Percentiles rank a stretch among this genome's conserved stretches.
These are phyloP conservation scores for Coemansia sp. DNA, from an alignment of 192 early-diverging fungal genomes.

Conservation along the genomic window DNA sequence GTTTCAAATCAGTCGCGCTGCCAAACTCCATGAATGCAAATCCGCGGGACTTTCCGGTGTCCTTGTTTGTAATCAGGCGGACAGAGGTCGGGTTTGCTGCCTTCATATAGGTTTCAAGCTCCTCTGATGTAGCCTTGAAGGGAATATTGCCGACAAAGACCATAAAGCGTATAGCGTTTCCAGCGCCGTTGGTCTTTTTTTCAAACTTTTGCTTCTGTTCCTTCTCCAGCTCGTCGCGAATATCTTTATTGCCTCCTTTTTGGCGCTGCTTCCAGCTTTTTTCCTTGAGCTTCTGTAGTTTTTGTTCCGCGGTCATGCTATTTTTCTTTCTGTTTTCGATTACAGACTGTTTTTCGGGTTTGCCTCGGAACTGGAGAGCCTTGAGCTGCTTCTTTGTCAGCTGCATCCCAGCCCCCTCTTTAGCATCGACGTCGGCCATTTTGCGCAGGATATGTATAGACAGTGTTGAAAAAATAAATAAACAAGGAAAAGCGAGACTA, in stretches of 20 bases:
- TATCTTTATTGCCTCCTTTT: neutral
- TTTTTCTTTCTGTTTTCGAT: constrained; percentile 1
- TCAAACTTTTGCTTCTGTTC: constrained; percentile 33
- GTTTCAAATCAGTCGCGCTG: constrained; percentile 56
- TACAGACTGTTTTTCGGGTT: constrained; percentile 31
- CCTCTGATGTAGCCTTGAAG: constrained; percentile 63
- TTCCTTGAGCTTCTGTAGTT: constrained; percentile 9
- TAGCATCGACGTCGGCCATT: constrained; percentile 2
- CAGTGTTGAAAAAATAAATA: neutral
- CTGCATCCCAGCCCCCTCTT: constrained; percentile 8
- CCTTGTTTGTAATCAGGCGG: constrained; percentile 68
- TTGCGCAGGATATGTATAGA: too few species aligned
- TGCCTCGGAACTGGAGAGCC: constrained; percentile 39
- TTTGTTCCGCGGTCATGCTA: constrained; percentile 10
- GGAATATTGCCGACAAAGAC: constrained; percentile 68
- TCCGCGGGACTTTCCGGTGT: constrained; percentile 68
- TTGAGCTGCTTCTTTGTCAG: constrained; percentile 52
- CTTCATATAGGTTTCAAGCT: constrained; percentile 62
- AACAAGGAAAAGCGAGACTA: neutral
- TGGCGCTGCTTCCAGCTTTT: constrained; percentile 2
- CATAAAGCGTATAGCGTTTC: constrained; percentile 51
- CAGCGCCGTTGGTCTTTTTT: constrained; percentile 20
- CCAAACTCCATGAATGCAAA: constrained; percentile 74
- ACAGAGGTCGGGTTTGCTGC: constrained; percentile 60
- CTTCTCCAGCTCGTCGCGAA: constrained; percentile 1